Base-by-base conservation (phyloP, 2,329 filamentous ascomycete genomes). In the Esteya vermicola region DNA sequence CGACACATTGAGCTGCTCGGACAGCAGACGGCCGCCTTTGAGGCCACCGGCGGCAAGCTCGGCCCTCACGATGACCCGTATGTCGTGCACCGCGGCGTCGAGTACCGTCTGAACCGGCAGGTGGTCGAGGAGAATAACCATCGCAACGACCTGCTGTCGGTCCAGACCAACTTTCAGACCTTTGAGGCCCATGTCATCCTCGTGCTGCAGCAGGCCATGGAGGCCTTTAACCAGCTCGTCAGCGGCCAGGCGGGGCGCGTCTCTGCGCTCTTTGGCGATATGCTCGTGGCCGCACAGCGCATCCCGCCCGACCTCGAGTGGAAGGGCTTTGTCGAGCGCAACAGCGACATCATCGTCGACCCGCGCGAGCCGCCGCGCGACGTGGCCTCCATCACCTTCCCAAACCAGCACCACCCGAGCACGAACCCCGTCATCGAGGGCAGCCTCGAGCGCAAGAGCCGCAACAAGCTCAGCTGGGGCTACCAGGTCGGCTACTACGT, bases 81-180 rank as follows among this genome's bases (percentile, higher is more conserved):
- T 55, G 71, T 96, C 42, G 58, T 96, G 34, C 75, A 81, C 52
- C 78, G 89, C 25, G 83, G 84, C 44, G 78, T 95, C 43, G 63
- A 84, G 48, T 74, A 95, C 63, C 78, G 86, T 33, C 68, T 98
- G 41, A 79, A 85, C 70, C 89, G 83, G 65, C 91, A 98, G 64
- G 75, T 96, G 27, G 67, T 85, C 35, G 85, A 94, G 55, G 91
- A 98, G 66, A 98, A 98, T 69, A 93, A 88, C 66, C 89, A 93
- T 63, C 77, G 81, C 48, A 85, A 93, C 56, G 91, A 98, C 56
- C 72, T 96, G 42, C 72, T 98, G 46, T 73, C 80, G 9, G 82
- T 95, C n/a, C 91, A 98, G 62, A 79, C 81, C 62, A 85, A 85
- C 57, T 94, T 96, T 56, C 68, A 80, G 42, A 69, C 78, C 28